Percentiles rank a stretch among this genome's conserved stretches.
These are phyloP conservation scores for Colletotrichum higginsianum DNA, from an alignment of 2,329 filamentous ascomycete genomes.

Conservation along the genomic window DNA sequence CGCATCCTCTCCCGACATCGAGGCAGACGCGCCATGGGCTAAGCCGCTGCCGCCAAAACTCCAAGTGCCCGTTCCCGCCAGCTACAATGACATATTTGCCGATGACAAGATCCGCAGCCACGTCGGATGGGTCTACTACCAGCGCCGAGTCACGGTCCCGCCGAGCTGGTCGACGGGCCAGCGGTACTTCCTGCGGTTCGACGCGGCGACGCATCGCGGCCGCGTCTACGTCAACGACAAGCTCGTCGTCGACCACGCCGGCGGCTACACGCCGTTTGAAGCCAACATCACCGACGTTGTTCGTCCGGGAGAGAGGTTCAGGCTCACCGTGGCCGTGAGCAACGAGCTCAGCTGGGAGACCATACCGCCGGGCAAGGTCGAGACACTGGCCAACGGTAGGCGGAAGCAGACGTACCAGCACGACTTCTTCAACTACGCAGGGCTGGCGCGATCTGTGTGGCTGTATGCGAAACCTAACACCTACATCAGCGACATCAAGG, in stretches of 20 bases:
- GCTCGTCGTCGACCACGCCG: slow-evolving; percentile 46
- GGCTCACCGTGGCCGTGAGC: slow-evolving; percentile 50
- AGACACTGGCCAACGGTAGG: slow-evolving; percentile 41
- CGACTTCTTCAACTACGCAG: slow-evolving; percentile 52
- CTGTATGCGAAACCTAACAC: slow-evolving; percentile 46
- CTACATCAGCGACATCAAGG: slow-evolving; percentile 46
- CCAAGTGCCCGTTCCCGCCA: slow-evolving; percentile 46
- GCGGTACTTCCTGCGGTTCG: slow-evolving; percentile 46
- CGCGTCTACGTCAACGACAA: slow-evolving; percentile 48
- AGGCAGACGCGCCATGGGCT: slow-evolving; percentile 42
- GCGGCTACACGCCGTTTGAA: slow-evolving; percentile 50
- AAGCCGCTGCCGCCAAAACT: slow-evolving; percentile 46
- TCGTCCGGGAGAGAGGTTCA: slow-evolving; percentile 45
- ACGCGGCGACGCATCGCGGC: slow-evolving; percentile 48
- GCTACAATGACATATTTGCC: slow-evolving; percentile 48
- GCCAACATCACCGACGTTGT: slow-evolving; percentile 46
- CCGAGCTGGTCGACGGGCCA: slow-evolving; percentile 38
- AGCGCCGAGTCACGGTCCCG: slow-evolving; percentile 47
- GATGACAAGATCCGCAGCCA: slow-evolving; percentile 47
- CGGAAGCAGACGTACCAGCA: slow-evolving; percentile 48
- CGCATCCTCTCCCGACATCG: slow-evolving; percentile 29
- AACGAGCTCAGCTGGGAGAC: slow-evolving; percentile 50
- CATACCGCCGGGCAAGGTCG: slow-evolving; percentile 47
- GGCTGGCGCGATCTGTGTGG: slow-evolving; percentile 49
- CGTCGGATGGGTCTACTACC: slow-evolving; percentile 52